Conservation (phyloP, 352 stramenopile species). For the Phytopythium chamaehyphon region DNA sequence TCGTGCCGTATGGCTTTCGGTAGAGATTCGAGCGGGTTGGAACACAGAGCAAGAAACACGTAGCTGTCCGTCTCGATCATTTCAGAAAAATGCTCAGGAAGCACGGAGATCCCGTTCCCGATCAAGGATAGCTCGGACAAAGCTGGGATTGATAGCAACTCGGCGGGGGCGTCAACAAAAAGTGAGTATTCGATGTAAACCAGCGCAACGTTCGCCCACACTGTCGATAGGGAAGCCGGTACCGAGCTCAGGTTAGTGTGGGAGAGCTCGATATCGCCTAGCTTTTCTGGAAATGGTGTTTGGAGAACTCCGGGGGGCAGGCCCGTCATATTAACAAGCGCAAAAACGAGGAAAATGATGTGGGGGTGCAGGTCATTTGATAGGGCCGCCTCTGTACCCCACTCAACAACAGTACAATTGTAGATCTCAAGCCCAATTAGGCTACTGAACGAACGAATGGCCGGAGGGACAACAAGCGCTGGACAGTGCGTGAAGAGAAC, state of each 20-base stretch:
- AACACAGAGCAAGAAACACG: conserved; percentile 20
- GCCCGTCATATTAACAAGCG: conserved; percentile 35
- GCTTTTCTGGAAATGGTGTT: conserved; percentile 17
- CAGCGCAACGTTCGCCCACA: conserved; percentile 20
- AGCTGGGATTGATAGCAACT: background rate
- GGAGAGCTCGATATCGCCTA: conserved; percentile 44
- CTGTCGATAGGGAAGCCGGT: conserved; percentile 16
- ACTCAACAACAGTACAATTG: conserved; percentile 45
- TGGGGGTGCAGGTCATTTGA: conserved; percentile 19
- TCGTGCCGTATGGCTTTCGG: conserved; percentile 11
- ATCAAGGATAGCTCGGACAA: background rate
- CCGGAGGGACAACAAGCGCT: conserved; percentile 23
- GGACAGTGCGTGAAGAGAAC: conserved; percentile 52
- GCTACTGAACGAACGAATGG: conserved; percentile 27
- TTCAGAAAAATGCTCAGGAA: conserved; percentile 15
- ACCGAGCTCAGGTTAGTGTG: conserved; percentile 34
- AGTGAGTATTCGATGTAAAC: conserved; percentile 31
- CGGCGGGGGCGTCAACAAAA: conserved; percentile 12
- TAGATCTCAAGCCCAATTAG: conserved; percentile 49
- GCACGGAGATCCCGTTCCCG: conserved; percentile 12
- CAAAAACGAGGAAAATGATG: conserved; percentile 31
- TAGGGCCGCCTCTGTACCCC: conserved; percentile 28
- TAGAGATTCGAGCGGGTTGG: conserved; percentile 22
- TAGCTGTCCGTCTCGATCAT: conserved; percentile 12
- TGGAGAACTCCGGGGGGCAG: conserved; percentile 34